Conservation (phyloP, 306 rosid species). For the Geum urbanum region DNA sequence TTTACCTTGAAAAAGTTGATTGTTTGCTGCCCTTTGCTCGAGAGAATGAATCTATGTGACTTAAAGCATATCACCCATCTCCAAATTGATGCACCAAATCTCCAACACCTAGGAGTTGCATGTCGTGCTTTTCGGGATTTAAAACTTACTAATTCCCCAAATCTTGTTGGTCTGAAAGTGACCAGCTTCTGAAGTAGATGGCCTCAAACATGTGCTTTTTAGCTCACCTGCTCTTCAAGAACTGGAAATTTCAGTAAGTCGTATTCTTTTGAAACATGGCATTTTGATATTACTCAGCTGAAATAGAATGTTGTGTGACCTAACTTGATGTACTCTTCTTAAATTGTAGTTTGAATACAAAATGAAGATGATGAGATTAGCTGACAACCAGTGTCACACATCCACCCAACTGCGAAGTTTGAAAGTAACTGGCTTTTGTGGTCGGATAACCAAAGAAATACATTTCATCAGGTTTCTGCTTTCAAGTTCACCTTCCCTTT, state of each 20-base stretch:
- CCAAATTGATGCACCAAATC: background rate
- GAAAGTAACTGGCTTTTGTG: slow-evolving; percentile 39
- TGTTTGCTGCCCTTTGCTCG: background rate
- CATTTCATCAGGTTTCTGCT: slow-evolving; percentile 48
- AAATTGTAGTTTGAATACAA: background rate
- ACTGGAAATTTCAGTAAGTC: slow-evolving; percentile 51
- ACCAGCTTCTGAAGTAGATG: slow-evolving; percentile 45
- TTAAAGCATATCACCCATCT: background rate
- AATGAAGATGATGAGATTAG: slow-evolving; percentile 16
- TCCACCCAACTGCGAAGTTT: slow-evolving; percentile 34
- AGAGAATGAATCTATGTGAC: background rate
- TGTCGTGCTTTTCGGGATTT: background rate
- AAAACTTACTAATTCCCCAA: background rate
- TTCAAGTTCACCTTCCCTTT: slow-evolving; percentile 37
- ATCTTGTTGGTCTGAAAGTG: slow-evolving; percentile 29
- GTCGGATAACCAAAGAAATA: slow-evolving; percentile 29
- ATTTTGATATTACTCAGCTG: background rate
- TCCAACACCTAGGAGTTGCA: background rate
- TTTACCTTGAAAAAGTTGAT: no score
- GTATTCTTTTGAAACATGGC: background rate
- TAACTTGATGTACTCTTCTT: background rate
- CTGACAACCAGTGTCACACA: slow-evolving; percentile 19
- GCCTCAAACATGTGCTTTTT: slow-evolving; percentile 39
- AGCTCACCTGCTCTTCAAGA: slow-evolving; percentile 48
- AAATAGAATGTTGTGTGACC: background rate